Evolutionary conservation across 2,329 filamentous ascomycete genomes (phyloP), one percentile per base, ranked within the genome.

Genomic region (Colletotrichum tofieldiae): DNA sequence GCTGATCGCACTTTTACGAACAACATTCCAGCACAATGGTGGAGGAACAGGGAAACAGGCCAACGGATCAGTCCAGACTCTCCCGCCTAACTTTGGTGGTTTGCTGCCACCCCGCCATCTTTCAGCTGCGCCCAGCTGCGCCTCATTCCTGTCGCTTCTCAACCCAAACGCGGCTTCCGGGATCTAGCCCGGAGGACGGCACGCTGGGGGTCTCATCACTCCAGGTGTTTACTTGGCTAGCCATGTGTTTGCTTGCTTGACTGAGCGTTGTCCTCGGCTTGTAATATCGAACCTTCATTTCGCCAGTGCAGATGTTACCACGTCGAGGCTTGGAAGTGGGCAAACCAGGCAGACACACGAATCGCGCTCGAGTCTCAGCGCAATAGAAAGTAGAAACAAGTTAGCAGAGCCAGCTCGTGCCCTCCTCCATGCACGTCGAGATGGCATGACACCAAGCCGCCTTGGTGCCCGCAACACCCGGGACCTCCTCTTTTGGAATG

Each of bases 401-500:
- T 37, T 26, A 45, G 39, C 43, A 39, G 11, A 49, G 43, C n/a
- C 43, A n/a, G 65, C n/a, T 64, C 29, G 66, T 69, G 66, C 43
- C 52, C 66, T 69, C 39, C 60, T 69, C 39, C 60, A 65, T 64
- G 59, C 51, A 49, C 23, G 64, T 49, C 47, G 65, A 67, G 66
- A 68, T 56, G 66, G 64, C 47, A 43, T 43, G 61, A 54, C 61
- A 70, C 52, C 60, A 70, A 69, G 67, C 55, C 47, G 32, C 39
- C 47, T 51, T 39, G 41, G 55, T 67, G 49, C 23, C 26, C 60
- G 18, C 55, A 5, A 2, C 39, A 26, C 6, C 55, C 37, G 64
- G 55, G 63, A 55, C 23, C 39, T 37, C 39, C 39, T 23, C 47
- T 14, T 16, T 23, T 49, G 14, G 12, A 51, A 32, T 32, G 29